Evolutionary conservation across 2,329 filamentous ascomycete species (phyloP), one percentile per base, ranked within the genome.

Genomic region (Aspergillus clavatus): DNA sequence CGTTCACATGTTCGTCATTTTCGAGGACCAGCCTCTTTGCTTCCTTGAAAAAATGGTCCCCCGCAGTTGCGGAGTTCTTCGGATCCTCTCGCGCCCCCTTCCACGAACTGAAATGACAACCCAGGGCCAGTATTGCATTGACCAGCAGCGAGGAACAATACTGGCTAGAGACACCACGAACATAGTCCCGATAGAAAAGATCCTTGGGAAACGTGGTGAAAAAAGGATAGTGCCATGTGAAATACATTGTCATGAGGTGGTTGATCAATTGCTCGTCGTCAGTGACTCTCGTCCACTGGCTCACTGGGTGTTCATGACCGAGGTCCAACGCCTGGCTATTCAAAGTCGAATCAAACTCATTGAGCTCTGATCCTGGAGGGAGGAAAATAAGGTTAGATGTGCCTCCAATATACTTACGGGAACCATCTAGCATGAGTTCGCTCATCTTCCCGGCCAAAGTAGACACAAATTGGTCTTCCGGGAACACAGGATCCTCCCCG

Each of bases 171-270:
- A 74, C 68, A 0, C 93, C 91, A 11, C 77, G 78, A 36, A 84
- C 66, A 57, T 95, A 96, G 63, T 97, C 90, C 33, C 84, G 79
- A 62, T 87, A 90, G 63, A 98, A 97, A 24, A 95, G 72, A 28
- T 78, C 82, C 64, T 88, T 94, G 10, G 90, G 91, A 5, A 97
- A 74, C 0, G 87, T 93, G 3, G 89, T 91, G 66, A 97, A 98
- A 69, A 93, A 97, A 14, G 89, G 84, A 67, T 97, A 97, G 68
- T 97, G 93, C 86, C 91, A 97, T 57, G 84, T 89, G 70, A 97
- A 97, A 70, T 98, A 98, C 87, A 97, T 90, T 60, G 90, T 91
- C 62, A 98, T 81, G 14, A 98, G 80, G 66, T 96, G 91, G 12
- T 83, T 79, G 56, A 96, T 82, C 37, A 95, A 75, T 43, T 86